Evolutionary conservation across 2,329 filamentous ascomycete genomes (phyloP).

Genomic region (Sphaerulina vaccinii): DNA sequence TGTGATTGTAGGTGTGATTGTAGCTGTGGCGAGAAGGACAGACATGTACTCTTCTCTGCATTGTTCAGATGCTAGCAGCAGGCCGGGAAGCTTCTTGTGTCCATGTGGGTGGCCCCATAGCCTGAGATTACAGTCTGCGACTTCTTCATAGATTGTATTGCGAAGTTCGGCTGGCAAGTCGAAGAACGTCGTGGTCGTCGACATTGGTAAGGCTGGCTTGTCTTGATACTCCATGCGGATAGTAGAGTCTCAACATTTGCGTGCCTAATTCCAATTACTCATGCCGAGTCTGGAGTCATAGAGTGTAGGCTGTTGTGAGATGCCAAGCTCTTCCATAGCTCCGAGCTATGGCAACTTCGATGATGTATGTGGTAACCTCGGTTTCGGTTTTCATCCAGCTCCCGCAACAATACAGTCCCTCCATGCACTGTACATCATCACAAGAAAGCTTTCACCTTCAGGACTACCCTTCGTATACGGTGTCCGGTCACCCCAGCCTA

Average conservation of each 20-base stretch:
- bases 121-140: not conserved
- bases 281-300: not conserved
- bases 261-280: not conserved
- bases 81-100: constrained; percentile 11
- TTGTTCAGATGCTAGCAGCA: constrained; percentile 26
- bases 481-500: constrained; percentile 27
- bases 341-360: not conserved
- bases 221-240: not conserved
- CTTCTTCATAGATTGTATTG: constrained; percentile 14
- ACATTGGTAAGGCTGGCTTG: not conserved
- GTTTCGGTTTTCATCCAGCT: constrained; percentile 20
- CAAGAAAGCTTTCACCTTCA: constrained; percentile 47
- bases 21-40: constrained; percentile 26
- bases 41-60: constrained; percentile 26
- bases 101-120: not conserved
- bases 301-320: not conserved
- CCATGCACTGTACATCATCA: constrained; percentile 46
- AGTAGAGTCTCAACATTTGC: not conserved
- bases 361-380: constrained; percentile 1
- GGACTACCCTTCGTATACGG: constrained; percentile 35
- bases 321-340: not conserved
- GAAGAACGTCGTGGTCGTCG: constrained; percentile 10
- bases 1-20: constrained; percentile 18
- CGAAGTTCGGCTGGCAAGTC: constrained; percentile 13
- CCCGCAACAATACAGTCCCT: constrained; percentile 40